Base-by-base conservation (phyloP, 2,329 filamentous ascomycete genomes). In the Cercospora zeina region DNA sequence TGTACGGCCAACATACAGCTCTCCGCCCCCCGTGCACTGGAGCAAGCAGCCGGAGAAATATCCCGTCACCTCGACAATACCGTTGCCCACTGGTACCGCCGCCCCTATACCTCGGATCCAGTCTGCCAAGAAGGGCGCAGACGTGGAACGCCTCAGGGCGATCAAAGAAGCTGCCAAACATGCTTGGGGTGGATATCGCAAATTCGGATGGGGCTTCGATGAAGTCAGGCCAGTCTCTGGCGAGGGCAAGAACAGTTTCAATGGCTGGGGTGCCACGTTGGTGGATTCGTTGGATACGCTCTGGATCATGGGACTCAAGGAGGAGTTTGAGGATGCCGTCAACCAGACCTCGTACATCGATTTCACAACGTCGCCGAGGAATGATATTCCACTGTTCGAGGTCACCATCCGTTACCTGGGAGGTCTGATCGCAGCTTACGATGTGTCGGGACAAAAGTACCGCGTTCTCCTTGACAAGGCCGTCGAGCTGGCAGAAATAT, bases 351-450 rank as follows among this genome's bases (percentile, higher is more conserved):
- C 82, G 61, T 76, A 84, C 5, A 93, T 97, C 62, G 91, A 97
- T 75, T 97, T 97, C 70, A 95, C 90, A 2, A 89, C 84, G 10
- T 88, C 85, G 30, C 76, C 80, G 13, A 81, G 87, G 54, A 73
- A 77, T 37, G 85, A 89, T 53, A 95, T 97, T 50, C 92, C 91
- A n/a, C 82, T 96, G 7, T 97, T 97, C 69, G 93, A 97, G 77
- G 96, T 92, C 0, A 90, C 88, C 10, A 97, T 97, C 72, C 86
- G 93, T 56, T 96, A 97, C 70, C 81, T 97, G 4, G 93, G 93
- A 33, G 93, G 93, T 1, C 79, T 97, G 47, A 73, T 97, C 45
- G 87, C 87, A 39, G 93, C 93, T 6, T 97, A 93, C 73, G 93
- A 97, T 77, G 82, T 97, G 60, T 93, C 89, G 57, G 89, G 68